These are phyloP conservation scores for Globisporangium carolinianum DNA, from an alignment of 352 stramenopile species.

Conservation along the genomic window DNA sequence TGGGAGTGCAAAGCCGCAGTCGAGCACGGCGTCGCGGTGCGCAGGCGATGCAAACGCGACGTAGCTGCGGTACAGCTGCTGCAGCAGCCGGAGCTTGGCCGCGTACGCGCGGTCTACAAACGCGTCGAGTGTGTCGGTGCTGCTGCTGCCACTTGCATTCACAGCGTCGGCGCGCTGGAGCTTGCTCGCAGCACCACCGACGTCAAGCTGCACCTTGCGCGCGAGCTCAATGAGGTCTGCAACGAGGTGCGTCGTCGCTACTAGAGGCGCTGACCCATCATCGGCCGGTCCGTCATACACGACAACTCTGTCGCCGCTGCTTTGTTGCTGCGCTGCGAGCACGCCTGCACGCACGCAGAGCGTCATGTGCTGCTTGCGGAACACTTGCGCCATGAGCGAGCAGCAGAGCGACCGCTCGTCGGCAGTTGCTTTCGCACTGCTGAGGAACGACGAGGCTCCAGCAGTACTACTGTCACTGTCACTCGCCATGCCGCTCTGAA, in stretches of 20 bases:
- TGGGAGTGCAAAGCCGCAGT: slow-evolving; percentile 43
- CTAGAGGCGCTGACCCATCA: neutral
- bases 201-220: slow-evolving; percentile 30
- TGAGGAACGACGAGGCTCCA: slow-evolving; percentile 1
- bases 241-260: slow-evolving; percentile 11
- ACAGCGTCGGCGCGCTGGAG: neutral
- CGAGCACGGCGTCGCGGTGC: slow-evolving; percentile 28
- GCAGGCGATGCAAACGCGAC: slow-evolving; percentile 24
- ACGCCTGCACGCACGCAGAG: slow-evolving; percentile 17
- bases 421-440: slow-evolving; percentile 3
- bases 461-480: neutral
- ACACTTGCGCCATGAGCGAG: slow-evolving; percentile 32
- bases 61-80: slow-evolving; percentile 40
- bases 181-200: neutral
- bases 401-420: slow-evolving; percentile 10
- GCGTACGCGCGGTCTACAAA: slow-evolving; percentile 23
- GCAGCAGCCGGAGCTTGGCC: slow-evolving; percentile 37
- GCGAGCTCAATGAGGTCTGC: slow-evolving; percentile 36
- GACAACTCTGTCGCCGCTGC: slow-evolving; percentile 12
- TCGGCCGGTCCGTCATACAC: slow-evolving; percentile 13
- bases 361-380: slow-evolving; percentile 34
- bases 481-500: slow-evolving; percentile 36
- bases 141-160: neutral
- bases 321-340: neutral
- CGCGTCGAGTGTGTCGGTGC: slow-evolving; percentile 1